Percentiles rank a stretch among this genome's conserved stretches.
Conservation (phyloP, 208 protist species). For the Wallacemonas rigidus region DNA sequence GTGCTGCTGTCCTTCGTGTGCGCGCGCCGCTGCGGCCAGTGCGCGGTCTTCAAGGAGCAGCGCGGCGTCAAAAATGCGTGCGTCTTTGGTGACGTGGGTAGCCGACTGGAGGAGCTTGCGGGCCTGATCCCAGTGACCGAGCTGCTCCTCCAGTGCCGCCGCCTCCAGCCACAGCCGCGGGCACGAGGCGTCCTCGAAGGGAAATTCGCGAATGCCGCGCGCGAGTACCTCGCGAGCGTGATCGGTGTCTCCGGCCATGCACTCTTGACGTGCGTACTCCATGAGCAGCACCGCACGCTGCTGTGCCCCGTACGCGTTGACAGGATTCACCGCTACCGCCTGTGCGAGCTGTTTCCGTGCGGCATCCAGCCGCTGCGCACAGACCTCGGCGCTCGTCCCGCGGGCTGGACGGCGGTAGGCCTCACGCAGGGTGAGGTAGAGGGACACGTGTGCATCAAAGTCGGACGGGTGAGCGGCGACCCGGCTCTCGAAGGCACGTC, state of each 20-base stretch:
- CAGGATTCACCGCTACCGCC: conserved; percentile 25
- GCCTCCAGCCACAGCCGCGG: conserved; percentile 82
- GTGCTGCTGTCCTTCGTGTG: no score
- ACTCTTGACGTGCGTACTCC: conserved; percentile 59
- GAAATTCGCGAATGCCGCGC: conserved; percentile 69
- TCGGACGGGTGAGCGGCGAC: conserved; percentile 51
- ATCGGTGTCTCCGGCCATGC: conserved; percentile 30
- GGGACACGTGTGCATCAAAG: conserved; percentile 69
- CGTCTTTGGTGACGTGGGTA: conserved; percentile 50
- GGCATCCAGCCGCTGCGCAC: not conserved
- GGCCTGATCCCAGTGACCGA: conserved; percentile 47
- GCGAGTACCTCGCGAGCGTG: conserved; percentile 53
- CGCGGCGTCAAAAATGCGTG: conserved; percentile 29
- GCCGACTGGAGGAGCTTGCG: conserved; percentile 67
- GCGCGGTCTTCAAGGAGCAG: conserved; percentile 3
- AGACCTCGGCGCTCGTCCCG: conserved; percentile 17
- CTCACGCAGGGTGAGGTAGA: conserved; percentile 72
- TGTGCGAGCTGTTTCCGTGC: conserved; percentile 8
- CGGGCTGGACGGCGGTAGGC: conserved; percentile 13
- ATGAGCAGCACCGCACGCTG: conserved; percentile 72
- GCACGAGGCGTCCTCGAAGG: conserved; percentile 62
- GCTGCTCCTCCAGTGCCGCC: conserved; percentile 67
- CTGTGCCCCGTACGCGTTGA: conserved; percentile 48
- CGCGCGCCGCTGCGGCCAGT: not conserved
- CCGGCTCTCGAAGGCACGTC: conserved; percentile 63